Percentiles rank a stretch among this genome's conserved stretches.
phyloP scores from a whole-genome alignment of 2,329 filamentous ascomycete species.

The Exophiala spinifera region DNA sequence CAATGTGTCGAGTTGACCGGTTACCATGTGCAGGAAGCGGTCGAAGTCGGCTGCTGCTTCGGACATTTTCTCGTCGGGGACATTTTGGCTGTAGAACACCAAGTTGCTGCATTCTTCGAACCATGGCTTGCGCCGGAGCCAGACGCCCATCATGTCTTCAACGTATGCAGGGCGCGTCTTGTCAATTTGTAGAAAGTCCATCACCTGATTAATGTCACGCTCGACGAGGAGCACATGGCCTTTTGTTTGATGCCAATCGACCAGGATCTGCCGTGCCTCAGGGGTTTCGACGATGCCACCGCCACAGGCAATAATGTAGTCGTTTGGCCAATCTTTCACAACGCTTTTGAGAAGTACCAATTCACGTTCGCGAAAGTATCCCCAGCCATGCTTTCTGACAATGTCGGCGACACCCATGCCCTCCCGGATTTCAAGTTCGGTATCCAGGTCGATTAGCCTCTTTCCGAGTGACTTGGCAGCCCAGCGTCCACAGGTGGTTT shows the following conservation, averaged over 20 bases:
- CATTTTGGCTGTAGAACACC: constrained; percentile 79
- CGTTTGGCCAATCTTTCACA: constrained; percentile 69
- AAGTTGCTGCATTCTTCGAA: constrained; percentile 92
- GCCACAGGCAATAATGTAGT: constrained; percentile 86
- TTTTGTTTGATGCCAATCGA: constrained; percentile 68
- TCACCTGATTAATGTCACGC: constrained; percentile 80
- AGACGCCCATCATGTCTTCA: constrained; percentile 88
- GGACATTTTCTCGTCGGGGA: constrained; percentile 49
- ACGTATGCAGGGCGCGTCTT: constrained; percentile 89
- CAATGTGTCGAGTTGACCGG: constrained; percentile 56
- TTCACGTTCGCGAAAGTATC: constrained; percentile 79
- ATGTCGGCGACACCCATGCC: constrained; percentile 82
- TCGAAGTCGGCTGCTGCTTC: constrained; percentile 66
- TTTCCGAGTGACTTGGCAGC: constrained; percentile 71
- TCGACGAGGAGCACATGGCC: constrained; percentile 86
- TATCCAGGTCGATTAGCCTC: constrained; percentile 81
- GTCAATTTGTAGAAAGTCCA: constrained; percentile 83
- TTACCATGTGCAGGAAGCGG: constrained; percentile 68
- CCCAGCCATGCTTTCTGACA: constrained; percentile 77
- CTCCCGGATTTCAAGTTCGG: constrained; percentile 72
- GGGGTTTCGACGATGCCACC: constrained; percentile 87
- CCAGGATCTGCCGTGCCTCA: constrained; percentile 72
- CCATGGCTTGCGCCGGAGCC: constrained; percentile 82
- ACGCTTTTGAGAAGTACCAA: constrained; percentile 68
- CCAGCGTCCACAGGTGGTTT: constrained; percentile 90